These are phyloP conservation scores for Chenopodium album DNA, from an alignment of 148 eudicot species.

Conservation along the genomic window DNA sequence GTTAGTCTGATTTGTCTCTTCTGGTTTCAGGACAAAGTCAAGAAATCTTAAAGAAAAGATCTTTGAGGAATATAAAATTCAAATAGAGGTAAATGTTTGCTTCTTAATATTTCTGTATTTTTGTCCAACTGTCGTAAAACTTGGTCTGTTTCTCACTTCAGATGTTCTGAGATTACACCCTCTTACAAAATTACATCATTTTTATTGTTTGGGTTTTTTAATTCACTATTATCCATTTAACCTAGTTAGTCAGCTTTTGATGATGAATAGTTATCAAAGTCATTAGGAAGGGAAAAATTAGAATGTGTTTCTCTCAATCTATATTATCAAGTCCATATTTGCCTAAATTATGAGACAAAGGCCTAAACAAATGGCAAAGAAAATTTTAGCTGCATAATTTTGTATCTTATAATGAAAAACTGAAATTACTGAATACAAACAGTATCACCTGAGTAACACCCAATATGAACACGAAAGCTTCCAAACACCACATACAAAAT, in stretches of 20 bases:
- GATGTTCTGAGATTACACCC: neutral
- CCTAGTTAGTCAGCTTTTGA: neutral
- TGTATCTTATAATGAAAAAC: no score
- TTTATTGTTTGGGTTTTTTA: neutral
- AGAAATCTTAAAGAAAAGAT: slow-evolving; percentile 62
- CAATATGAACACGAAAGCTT: no score
- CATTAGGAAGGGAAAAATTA: neutral
- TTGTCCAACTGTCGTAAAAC: neutral
- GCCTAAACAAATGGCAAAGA: no score
- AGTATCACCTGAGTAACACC: no score
- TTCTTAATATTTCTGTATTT: neutral
- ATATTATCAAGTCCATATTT: neutral
- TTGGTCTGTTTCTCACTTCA: neutral
- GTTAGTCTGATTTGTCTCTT: slow-evolving; percentile 3
- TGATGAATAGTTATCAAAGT: no score
- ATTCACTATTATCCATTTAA: neutral
- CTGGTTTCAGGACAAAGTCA: slow-evolving; percentile 61
- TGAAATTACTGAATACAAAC: no score
- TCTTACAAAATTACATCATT: neutral
- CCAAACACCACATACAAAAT: no score
- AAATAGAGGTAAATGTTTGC: slow-evolving; percentile 59
- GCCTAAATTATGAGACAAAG: neutral
- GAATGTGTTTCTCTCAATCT: neutral
- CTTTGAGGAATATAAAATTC: slow-evolving; percentile 49
- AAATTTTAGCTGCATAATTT: no score